Evolutionary conservation across 2,329 filamentous ascomycete genomes (phyloP).

Genomic region (Pseudocercospora crystallina): DNA sequence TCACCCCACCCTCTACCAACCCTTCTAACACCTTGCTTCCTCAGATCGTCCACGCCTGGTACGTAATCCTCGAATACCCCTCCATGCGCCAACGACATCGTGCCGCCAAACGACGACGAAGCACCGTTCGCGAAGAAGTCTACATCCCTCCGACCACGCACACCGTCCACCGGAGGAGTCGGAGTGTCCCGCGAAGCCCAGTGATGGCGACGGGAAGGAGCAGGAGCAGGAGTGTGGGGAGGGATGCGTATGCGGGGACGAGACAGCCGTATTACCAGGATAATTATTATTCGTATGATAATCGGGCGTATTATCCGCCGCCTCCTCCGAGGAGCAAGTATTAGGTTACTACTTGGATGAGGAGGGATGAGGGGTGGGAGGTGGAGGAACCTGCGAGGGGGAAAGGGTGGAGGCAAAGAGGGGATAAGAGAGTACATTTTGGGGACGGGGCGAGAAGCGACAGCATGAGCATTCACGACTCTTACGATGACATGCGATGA

Average conservation of each 20-base stretch:
- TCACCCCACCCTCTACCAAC: too few species aligned
- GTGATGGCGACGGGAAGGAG: constrained; percentile 1
- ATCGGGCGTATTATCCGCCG: constrained; percentile 10
- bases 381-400: not conserved
- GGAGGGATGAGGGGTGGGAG: not conserved
- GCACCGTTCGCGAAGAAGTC: constrained; percentile 8
- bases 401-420: not conserved
- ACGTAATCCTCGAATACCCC: constrained; percentile 20
- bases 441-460: not conserved
- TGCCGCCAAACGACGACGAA: constrained; percentile 3
- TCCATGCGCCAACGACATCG: constrained; percentile 15
- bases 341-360: not conserved
- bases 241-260: constrained; percentile 13
- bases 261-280: constrained; percentile 18
- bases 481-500: too few species aligned
- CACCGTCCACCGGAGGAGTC: not conserved
- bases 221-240: constrained; percentile 13
- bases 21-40: too few species aligned
- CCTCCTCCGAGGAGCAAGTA: constrained; percentile 18
- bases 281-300: constrained; percentile 10
- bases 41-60: constrained; percentile 16
- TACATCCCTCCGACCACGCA: constrained; percentile 4
- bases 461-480: too few species aligned
- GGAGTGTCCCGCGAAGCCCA: constrained; percentile 1
- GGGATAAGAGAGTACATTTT: too few species aligned